These are phyloP conservation scores for Cruciata laevipes DNA, from an alignment of 257 asterid species.

Conservation along the genomic window DNA sequence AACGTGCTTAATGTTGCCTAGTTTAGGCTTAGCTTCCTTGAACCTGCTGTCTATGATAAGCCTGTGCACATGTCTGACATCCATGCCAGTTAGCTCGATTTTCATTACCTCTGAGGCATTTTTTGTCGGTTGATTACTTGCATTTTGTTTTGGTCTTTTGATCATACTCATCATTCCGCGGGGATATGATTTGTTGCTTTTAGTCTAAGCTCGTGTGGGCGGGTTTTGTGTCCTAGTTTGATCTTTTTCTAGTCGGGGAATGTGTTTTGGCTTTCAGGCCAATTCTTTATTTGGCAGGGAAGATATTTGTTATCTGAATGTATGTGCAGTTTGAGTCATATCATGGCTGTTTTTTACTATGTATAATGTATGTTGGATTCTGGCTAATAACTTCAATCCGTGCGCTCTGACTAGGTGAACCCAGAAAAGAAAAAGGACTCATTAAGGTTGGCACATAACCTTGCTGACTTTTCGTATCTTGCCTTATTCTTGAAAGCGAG, in stretches of 20 bases:
- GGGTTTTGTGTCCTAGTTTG: not conserved
- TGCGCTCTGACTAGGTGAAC: slow-evolving; percentile 35
- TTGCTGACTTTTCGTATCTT: not conserved
- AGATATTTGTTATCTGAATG: not conserved
- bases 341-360: not conserved
- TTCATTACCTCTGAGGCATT: not conserved
- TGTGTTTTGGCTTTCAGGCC: not conserved
- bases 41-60: no score
- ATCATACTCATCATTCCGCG: not conserved
- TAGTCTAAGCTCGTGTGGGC: not conserved
- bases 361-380: not conserved
- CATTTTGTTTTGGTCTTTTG: not conserved
- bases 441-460: slow-evolving; percentile 25
- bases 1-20: not conserved
- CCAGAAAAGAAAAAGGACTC: slow-evolving; percentile 33
- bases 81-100: no score
- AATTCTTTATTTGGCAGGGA: not conserved
- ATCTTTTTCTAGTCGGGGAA: not conserved
- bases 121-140: not conserved
- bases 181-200: not conserved
- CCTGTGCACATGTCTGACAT: no score
- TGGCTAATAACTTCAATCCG: slow-evolving; percentile 16
- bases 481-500: not conserved
- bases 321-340: not conserved
- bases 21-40: not conserved